Evolutionary conservation across 148 eudicot species (phyloP), one percentile per base, ranked within the genome.

Genomic region (Silene uniflora): DNA sequence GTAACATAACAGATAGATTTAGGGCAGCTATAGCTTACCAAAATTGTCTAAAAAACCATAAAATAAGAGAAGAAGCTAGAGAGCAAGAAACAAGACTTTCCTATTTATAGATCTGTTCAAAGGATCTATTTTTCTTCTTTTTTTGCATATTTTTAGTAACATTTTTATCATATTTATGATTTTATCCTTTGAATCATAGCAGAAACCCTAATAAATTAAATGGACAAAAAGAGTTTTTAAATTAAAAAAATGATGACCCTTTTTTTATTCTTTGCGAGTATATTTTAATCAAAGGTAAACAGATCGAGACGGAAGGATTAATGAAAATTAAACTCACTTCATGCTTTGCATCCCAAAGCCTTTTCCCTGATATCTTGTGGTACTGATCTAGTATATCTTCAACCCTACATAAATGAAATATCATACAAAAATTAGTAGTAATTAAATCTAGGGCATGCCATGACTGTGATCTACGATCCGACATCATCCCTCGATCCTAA

Each of bases 281-380:
- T 32, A 32, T 32, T 32, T 32, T 32, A 32, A 32, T 32, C 35
- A 32, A 32, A 32, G 35, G 35, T 32, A 32, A 32, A 32, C 35
- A 4, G 35, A 32, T 32, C 35, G 35, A 4, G 35, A 32, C 29
- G 35, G 4, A 3, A 5, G 35, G 35, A 32, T 32, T 32, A 32
- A 32, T 32, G 4, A 32, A 32, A 32, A 4, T 2, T 2, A 32
- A 32, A 81, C 81, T 32, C 69, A 91, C 98, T 86, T 91, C 94
- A 91, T 93, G 98, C 66, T 89, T 91, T 23, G 92, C 91, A 89
- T 93, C 98, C 98, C 97, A 93, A 13, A 93, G 85, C 80, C 81
- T 89, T 70, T 80, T 85, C 24, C 91, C 97, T 21, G 92, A 83
- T 22, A 74, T 80, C 56, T 69, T 69, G 71, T 93, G 98, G 72